Base-by-base conservation (phyloP, 108 stramenopile genomes). In the Discostella pseudostelligera region DNA sequence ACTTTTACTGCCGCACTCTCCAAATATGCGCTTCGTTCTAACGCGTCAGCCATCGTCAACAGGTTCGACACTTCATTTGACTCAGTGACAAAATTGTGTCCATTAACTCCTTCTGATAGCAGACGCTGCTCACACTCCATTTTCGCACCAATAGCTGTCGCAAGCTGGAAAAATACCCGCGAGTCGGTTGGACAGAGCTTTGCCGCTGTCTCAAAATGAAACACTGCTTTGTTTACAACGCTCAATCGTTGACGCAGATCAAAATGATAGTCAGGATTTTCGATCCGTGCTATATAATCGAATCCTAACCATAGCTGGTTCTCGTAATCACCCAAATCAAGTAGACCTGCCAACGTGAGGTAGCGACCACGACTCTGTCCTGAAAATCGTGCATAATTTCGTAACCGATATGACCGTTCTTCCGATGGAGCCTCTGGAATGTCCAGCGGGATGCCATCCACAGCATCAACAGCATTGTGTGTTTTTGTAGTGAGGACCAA, bases 231-330 rank as follows among this genome's bases (percentile, higher is more conserved):
- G 56, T 63, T 75, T 19, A 63, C 46, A 57, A 68, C 67, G 62
- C 74, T 75, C 20, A 68, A 36, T 32, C 67, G 59, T 32, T 75
- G 66, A 16, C 39, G 28, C 5, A 49, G 19, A 29, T 62, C 67
- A 11, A 47, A 67, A 7, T 46, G 25, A 49, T 75, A 44, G 8
- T 75, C 74, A 14, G 67, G 62, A 42, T 68, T 57, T 48, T 65
- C 64, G 4, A 67, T 50, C 13, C 74, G 61, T 42, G 67, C 35
- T 17, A 62, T 61, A 45, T 75, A 75, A 39, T 75, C 62, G 56
- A 68, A 75, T 1, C 74, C 74, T 17, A 75, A 39, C 74, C 66
- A 75, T 2, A 75, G 50, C 16, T 75, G 74, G 16, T 54, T 75
- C 56, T 75, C 74, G 29, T 68, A 65, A 46, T 75, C 74, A 43